These are phyloP conservation scores for Gnomoniopsis smithogilvyi DNA, from an alignment of 2,329 filamentous ascomycete genomes.

Conservation along the genomic window DNA sequence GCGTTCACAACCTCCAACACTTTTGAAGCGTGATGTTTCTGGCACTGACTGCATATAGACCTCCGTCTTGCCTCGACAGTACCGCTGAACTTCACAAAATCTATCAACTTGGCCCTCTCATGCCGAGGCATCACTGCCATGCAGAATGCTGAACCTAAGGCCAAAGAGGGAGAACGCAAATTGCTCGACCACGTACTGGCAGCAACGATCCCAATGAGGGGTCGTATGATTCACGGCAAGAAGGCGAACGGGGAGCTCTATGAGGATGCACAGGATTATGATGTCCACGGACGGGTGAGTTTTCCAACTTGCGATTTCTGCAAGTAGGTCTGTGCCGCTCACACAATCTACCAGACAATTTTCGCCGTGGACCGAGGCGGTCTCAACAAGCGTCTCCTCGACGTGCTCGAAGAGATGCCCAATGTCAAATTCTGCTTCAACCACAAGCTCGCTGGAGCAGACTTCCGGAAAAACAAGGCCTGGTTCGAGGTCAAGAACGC, in stretches of 20 bases:
- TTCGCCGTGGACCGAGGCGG: slow-evolving; percentile 80
- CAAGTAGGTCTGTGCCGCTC: neutral
- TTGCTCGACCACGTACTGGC: slow-evolving; percentile 72
- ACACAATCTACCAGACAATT: slow-evolving; percentile 57
- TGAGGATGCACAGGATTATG: slow-evolving; percentile 83
- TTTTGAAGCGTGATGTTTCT: neutral
- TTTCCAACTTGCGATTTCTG: neutral
- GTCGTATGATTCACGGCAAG: slow-evolving; percentile 89
- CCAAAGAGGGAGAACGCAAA: slow-evolving; percentile 46
- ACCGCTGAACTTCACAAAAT: slow-evolving; percentile 93
- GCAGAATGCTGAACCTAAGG: slow-evolving; percentile 48
- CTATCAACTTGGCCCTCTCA: slow-evolving; percentile 95
- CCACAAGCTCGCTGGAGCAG: slow-evolving; percentile 87
- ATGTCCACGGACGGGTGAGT: slow-evolving; percentile 78
- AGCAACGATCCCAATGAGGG: slow-evolving; percentile 87
- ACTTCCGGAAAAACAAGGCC: slow-evolving; percentile 74
- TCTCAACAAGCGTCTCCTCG: slow-evolving; percentile 79
- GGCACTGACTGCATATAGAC: slow-evolving; percentile 51
- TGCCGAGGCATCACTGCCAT: slow-evolving; percentile 92
- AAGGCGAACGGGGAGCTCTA: slow-evolving; percentile 63
- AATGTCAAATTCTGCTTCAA: slow-evolving; percentile 93
- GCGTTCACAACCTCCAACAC: slow-evolving; percentile 22
- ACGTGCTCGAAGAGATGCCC: slow-evolving; percentile 76
- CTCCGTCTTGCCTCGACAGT: slow-evolving; percentile 78
- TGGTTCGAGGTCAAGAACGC: slow-evolving; percentile 72